Percentiles rank a stretch among this genome's conserved stretches.
Conservation (phyloP, 2,329 filamentous ascomycete species). For the Ophiostoma pallidulum region DNA sequence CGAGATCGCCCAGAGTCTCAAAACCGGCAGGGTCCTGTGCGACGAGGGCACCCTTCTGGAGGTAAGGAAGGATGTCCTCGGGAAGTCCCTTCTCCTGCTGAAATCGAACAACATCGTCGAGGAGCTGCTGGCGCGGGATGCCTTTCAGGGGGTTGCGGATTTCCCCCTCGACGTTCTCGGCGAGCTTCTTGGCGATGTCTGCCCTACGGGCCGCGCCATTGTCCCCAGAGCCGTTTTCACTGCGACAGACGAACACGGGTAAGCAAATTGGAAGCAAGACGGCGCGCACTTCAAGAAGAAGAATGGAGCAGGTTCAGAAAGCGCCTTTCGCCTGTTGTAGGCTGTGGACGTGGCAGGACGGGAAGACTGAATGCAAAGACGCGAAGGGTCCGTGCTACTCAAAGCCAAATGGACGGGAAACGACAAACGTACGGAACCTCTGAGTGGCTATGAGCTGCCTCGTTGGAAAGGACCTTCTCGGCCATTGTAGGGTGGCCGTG, state of each 20-base stretch:
- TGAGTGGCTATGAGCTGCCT: conserved; percentile 1
- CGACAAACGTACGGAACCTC: conserved; percentile 4
- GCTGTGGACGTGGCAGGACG: too few relatives aligned
- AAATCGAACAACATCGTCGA: conserved; percentile 15
- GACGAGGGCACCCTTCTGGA: conserved; percentile 62
- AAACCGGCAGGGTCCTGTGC: conserved; percentile 58
- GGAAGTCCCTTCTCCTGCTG: conserved; percentile 38
- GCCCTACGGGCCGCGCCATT: neutral
- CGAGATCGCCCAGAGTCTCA: conserved; percentile 40
- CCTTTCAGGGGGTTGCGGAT: conserved; percentile 15
- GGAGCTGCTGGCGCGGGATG: conserved; percentile 15
- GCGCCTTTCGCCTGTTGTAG: too few relatives aligned
- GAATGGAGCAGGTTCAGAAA: too few relatives aligned
- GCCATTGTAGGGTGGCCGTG: neutral
- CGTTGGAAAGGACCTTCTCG: conserved; percentile 7
- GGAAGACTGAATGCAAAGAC: neutral
- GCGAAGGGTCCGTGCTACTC: neutral
- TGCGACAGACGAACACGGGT: neutral
- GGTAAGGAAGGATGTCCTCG: conserved; percentile 43
- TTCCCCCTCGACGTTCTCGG: conserved; percentile 11
- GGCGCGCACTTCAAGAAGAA: too few relatives aligned
- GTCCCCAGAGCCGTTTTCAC: neutral
- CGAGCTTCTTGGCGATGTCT: conserved; percentile 7
- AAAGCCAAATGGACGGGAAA: neutral
- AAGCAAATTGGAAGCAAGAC: neutral